Conservation (phyloP, 495 filamentous ascomycete genomes). For the Parathielavia hyrcaniae region DNA sequence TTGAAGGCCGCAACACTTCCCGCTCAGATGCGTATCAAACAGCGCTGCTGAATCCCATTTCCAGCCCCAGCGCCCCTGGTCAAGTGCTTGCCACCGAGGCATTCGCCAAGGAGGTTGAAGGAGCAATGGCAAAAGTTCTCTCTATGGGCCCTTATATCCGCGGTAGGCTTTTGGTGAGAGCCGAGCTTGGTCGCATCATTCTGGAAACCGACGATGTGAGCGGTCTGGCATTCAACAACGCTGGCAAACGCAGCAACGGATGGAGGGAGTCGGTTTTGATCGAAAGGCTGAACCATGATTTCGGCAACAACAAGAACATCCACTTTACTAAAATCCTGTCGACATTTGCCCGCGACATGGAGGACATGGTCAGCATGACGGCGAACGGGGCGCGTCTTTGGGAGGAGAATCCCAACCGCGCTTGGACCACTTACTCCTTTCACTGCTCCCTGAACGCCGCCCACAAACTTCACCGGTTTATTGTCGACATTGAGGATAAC, state of each 20-base stretch:
- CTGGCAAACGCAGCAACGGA: constrained; percentile 8
- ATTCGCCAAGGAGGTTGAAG: constrained; percentile 15
- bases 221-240: constrained; percentile 21
- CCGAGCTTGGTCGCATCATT: constrained; percentile 41
- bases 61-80: background rate
- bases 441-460: constrained; percentile 31
- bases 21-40: background rate
- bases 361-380: constrained; percentile 30
- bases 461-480: constrained; percentile 26
- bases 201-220: constrained; percentile 21
- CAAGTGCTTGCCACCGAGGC: background rate
- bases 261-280: constrained; percentile 24
- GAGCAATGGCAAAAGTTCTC: constrained; percentile 12
- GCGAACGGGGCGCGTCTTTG: constrained; percentile 19
- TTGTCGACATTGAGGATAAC: constrained; percentile 49
- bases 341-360: constrained; percentile 32
- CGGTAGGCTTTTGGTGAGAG: constrained; percentile 36
- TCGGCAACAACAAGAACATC: constrained; percentile 14
- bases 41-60: no score
- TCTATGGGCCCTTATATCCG: constrained; percentile 15
- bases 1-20: background rate
- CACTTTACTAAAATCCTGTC: constrained; percentile 42
- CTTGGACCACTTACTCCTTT: constrained; percentile 48
- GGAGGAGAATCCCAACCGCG: constrained; percentile 13
- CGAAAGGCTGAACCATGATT: constrained; percentile 19